phyloP scores from a whole-genome alignment of 2,329 filamentous ascomycete genomes.

The Daldinia sp. region DNA sequence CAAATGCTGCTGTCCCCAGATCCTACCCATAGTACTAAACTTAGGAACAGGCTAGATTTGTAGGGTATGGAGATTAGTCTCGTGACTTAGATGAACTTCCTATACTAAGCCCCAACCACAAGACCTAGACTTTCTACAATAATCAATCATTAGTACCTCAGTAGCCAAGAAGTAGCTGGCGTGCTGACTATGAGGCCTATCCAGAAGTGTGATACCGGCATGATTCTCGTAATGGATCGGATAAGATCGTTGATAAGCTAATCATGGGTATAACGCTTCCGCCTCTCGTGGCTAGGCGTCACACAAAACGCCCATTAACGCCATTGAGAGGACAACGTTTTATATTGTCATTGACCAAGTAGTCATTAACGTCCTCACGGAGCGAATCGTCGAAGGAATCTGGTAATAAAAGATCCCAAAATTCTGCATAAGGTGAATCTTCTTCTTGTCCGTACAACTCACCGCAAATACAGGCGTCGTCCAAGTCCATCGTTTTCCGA shows the following conservation, averaged over 20 bases:
- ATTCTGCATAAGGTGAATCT: constrained; percentile 24
- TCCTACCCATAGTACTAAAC: background rate
- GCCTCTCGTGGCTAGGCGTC: background rate
- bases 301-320: background rate
- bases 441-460: constrained; percentile 36
- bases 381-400: constrained; percentile 4
- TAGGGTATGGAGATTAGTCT: background rate
- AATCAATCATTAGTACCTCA: background rate
- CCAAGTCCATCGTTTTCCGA: constrained; percentile 36
- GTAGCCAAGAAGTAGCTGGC: background rate
- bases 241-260: background rate
- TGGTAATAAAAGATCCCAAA: constrained; percentile 36
- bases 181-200: background rate
- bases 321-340: constrained; percentile 10
- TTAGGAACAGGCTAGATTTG: background rate
- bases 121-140: background rate
- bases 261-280: background rate
- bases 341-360: constrained; percentile 17
- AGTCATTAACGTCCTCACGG: constrained; percentile 21
- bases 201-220: background rate
- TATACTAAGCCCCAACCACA: background rate
- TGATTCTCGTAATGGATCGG: background rate
- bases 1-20: background rate
- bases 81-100: background rate
- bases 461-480: constrained; percentile 41